A percentile compares a stretch with the other conserved stretches of the same genome.
Conservation (phyloP, 768 basidiomycete genomes). For the Tubosaeta sp. region DNA sequence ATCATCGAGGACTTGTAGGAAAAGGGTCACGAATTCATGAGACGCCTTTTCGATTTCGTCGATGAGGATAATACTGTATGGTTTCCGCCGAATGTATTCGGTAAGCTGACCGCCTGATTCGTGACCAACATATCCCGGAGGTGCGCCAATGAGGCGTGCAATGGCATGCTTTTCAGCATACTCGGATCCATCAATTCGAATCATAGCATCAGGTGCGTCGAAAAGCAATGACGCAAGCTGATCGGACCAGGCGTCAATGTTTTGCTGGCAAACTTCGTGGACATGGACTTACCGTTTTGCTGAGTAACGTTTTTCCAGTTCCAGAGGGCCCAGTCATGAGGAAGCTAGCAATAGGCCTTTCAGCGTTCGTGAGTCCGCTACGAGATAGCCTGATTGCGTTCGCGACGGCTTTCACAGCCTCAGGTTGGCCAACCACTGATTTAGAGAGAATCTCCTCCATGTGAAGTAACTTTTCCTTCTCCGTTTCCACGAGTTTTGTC, state of each 20-base stretch:
- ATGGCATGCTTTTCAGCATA: conserved; percentile 84
- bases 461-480: conserved; percentile 81
- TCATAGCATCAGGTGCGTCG: conserved; percentile 88
- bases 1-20: conserved; percentile 87
- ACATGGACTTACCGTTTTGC: conserved; percentile 67
- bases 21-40: conserved; percentile 65
- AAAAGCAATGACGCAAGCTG: conserved; percentile 88
- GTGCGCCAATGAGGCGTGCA: conserved; percentile 63
- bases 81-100: conserved; percentile 88
- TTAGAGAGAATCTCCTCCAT: conserved; percentile 82
- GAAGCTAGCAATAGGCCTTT: conserved; percentile 89
- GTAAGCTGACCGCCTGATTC: conserved; percentile 89
- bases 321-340: conserved; percentile 90
- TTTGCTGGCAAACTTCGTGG: background rate
- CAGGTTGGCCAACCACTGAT: conserved; percentile 84
- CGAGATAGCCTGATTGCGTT: conserved; percentile 92
- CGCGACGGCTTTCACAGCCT: conserved; percentile 88
- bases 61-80: conserved; percentile 81
- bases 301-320: conserved; percentile 85
- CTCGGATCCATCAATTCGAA: conserved; percentile 89
- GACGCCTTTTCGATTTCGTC: conserved; percentile 92
- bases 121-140: conserved; percentile 89
- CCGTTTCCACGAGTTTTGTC: conserved; percentile 78
- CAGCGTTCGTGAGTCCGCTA: conserved; percentile 87
- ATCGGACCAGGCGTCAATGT: conserved; percentile 3